These are phyloP conservation scores for Rhizomucor miehei DNA, from an alignment of 371 early-diverging fungal species.

Conservation along the genomic window DNA sequence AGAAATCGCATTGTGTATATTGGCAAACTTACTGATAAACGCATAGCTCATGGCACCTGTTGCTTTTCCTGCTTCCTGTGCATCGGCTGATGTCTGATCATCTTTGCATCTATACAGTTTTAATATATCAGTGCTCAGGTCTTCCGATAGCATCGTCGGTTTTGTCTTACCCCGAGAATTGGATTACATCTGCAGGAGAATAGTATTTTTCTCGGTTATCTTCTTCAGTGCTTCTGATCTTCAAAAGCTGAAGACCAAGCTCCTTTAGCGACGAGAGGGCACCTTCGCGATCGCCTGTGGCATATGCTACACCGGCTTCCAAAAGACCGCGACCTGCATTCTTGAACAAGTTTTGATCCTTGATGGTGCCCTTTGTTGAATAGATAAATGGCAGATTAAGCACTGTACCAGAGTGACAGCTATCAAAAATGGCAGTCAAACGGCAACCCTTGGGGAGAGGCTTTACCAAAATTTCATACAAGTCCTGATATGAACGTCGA, in stretches of 20 bases:
- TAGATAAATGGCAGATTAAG: conserved; percentile 88
- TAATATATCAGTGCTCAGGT: too few relatives aligned
- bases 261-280: conserved; percentile 45
- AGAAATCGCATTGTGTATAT: neutral
- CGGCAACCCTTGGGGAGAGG: conserved; percentile 84
- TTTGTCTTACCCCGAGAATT: conserved; percentile 74
- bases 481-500: too few relatives aligned
- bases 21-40: conserved; percentile 47
- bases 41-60: conserved; percentile 88
- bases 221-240: conserved; percentile 34
- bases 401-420: conserved; percentile 84
- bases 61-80: conserved; percentile 58
- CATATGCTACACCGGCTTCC: conserved; percentile 54
- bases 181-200: conserved; percentile 75
- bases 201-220: conserved; percentile 45
- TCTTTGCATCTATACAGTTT: conserved; percentile 74
- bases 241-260: conserved; percentile 45
- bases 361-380: conserved; percentile 66
- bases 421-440: conserved; percentile 85
- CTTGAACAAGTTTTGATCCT: conserved; percentile 47
- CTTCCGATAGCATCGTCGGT: too few relatives aligned
- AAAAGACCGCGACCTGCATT: conserved; percentile 51
- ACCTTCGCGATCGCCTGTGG: conserved; percentile 41
- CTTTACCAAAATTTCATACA: conserved; percentile 79
- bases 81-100: conserved; percentile 87